Base-by-base conservation (phyloP, 768 basidiomycete genomes). In the Pisolithus microcarpus region DNA sequence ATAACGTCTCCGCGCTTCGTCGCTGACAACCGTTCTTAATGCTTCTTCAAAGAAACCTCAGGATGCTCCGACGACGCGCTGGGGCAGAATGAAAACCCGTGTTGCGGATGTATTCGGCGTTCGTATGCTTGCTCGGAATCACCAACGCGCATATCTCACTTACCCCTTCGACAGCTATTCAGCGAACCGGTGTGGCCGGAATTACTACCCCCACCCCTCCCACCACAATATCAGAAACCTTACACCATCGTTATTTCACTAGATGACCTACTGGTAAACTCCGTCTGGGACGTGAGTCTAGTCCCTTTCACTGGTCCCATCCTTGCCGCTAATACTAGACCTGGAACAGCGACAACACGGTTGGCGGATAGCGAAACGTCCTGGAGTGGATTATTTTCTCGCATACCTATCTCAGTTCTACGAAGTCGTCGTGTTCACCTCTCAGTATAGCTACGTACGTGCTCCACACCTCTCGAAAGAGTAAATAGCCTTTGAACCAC, bases 331-430 rank as follows among this genome's bases (percentile, higher is more conserved):
- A n/a, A 18, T 38, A 34, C 11, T n/a, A n/a, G n/a, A 44, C 50
- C 31, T 46, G 5, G 24, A n/a, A 31, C 53, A 96, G 92, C 82
- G 94, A 49, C 81, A 90, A 70, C 77, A 90, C 60, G 96, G 96
- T 47, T 99, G 96, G 95, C 77, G 91, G 57, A 97, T 95, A 3
- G 95, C 94, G 5, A 99, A 98, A 71, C 83, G 96, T 31, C 95
- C 96, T 1, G 96, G 96, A 4, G 89, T 93, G 15, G 96, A 99
- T 64, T 98, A 99, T 71, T 99, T 99, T 79, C 76, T 99, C 31
- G 94, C 82, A 24, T 99, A 99, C 66, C 80, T 99, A 44, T 91
- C 92, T 0, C 95, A 97, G 63, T 99, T 98, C 73, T 99, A 92
- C 65, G 96, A 99, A 73, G 81, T 98, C 51, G 95, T 98, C 31